Base-by-base conservation (phyloP, 148 eudicot genomes). In the Fagopyrum homotropicum region DNA sequence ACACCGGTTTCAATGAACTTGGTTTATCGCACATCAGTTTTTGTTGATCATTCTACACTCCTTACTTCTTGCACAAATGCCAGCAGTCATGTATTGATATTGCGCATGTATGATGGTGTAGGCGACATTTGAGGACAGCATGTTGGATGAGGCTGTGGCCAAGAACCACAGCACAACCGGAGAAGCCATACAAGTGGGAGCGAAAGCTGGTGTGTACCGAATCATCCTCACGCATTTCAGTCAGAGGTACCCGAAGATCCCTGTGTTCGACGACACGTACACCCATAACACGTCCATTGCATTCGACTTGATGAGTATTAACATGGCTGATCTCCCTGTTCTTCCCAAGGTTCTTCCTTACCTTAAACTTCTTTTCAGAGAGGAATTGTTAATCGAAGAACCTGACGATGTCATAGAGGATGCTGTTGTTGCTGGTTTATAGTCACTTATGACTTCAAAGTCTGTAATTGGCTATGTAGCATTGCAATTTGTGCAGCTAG, bases 201-300 rank as follows among this genome's bases (percentile, higher is more conserved):
- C 88, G 50, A 78, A 81, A 15, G 97, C 93, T 4, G 97, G 96
- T 43, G 98, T 79, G 5, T 94, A 91, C 80, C 89, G 98, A 14
- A 83, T 89, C 74, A 88, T 94, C 44, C 96, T 94, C 19, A 94
- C 98, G 4, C 98, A 94, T 74, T 94, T 94, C 93, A 94, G 98
- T 79, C 98, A 94, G 73, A 83, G 98, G 64, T 94, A 94, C 83
- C 96, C 98, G 0, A 94, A 94, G 81, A 91, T 94, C 56, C 98
- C 98, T 4, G 93, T 90, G 45, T 89, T 94, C 16, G 97, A 90
- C 30, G 88, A 91, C 73, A 60, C 79, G 45, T 88, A 88, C 83
- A 88, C 84, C 90, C 96, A 91, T 52, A 94, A 91, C 50, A 88
- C 96, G 1, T 88, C 96, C 83, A 85, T 94, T 16, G 96, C 92